Evolutionary conservation across 768 basidiomycete genomes (phyloP), one percentile per base, ranked within the genome.

Genomic region (Collybia nuda): DNA sequence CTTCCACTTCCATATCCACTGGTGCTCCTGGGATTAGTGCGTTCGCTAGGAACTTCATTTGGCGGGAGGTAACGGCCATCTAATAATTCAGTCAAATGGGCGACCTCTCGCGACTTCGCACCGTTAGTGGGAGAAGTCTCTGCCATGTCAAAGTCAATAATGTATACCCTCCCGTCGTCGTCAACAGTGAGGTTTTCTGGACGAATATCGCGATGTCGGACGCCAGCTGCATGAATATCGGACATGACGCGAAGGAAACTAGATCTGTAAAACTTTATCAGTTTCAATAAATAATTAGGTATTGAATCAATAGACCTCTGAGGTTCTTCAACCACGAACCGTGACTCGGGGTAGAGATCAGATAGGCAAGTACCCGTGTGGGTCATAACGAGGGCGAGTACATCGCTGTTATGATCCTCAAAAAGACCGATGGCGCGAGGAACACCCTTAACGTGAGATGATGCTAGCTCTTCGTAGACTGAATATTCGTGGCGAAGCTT

Each of bases 61-160:
- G 24, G 24, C 7, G 24, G 24, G 24, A 26, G 24, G 7, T 26
- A 26, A 26, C 24, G 24, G 24, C 24, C 24, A 26, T 26, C 24
- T 26, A 26, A 7, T 26, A 26, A 26, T 26, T 26, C 24, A 4
- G 24, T 26, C 24, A 26, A 7, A 26, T 26, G 24, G 24, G 24
- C 24, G 24, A 26, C 24, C 24, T 26, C 24, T 26, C 24, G 24
- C 7, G 24, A 26, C 7, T 26, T 26, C 24, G 24, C 24, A 7
- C 24, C 24, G 3, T 26, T 7, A 7, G 24, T 4, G 24, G 24
- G 24, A 26, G 24, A 26, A 4, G 55, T 36, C 21, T 47, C 43
- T 6, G 61, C 53, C 23, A 53, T 45, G 43, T 66, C 63, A 45
- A 67, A 66, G 48, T 67, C 66, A 22, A 62, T 61, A 32, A 66